Evolutionary conservation across 2,329 filamentous ascomycete species (phyloP).

Genomic region (Aureobasidium vineae): DNA sequence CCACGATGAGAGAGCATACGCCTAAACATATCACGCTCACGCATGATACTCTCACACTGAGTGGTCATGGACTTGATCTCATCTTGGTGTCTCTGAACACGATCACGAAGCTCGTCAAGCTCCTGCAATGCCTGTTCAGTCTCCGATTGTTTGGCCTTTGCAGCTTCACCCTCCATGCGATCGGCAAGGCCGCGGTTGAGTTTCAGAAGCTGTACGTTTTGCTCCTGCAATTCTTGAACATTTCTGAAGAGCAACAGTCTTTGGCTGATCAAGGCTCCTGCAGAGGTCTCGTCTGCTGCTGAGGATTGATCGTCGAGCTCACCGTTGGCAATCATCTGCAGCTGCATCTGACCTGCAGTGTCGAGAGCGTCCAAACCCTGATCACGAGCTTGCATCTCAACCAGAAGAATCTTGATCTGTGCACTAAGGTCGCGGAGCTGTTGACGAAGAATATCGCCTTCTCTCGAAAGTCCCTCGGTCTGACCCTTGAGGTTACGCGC

Average conservation of each 20-base stretch:
- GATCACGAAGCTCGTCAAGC: slow-evolving; percentile 68
- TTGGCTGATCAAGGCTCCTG: slow-evolving; percentile 83
- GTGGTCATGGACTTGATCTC: slow-evolving; percentile 78
- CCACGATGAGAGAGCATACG: slow-evolving; percentile 81
- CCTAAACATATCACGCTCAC: slow-evolving; percentile 96
- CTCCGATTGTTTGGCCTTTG: slow-evolving; percentile 57
- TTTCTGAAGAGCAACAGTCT: slow-evolving; percentile 88
- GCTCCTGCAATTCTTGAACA: slow-evolving; percentile 77
- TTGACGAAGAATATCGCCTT: slow-evolving; percentile 76
- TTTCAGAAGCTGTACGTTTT: slow-evolving; percentile 80
- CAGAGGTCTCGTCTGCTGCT: slow-evolving; percentile 74
- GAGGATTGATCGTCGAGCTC: slow-evolving; percentile 68
- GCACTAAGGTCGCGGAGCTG: slow-evolving; percentile 86
- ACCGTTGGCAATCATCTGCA: slow-evolving; percentile 74
- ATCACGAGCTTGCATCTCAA: slow-evolving; percentile 79
- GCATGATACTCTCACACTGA: slow-evolving; percentile 88
- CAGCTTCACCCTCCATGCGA: slow-evolving; percentile 88
- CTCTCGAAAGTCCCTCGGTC: slow-evolving; percentile 59
- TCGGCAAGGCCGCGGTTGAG: slow-evolving; percentile 82
- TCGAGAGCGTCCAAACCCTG: slow-evolving; percentile 71
- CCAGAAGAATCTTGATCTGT: slow-evolving; percentile 85
- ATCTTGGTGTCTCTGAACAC: slow-evolving; percentile 76
- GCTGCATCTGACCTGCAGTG: slow-evolving; percentile 68
- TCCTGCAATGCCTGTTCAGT: slow-evolving; percentile 62
- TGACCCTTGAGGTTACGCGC: slow-evolving; percentile 76